These are phyloP conservation scores for Blastobotrys petasosporus DNA, from an alignment of 1,139 yeast genomes.

Conservation along the genomic window DNA sequence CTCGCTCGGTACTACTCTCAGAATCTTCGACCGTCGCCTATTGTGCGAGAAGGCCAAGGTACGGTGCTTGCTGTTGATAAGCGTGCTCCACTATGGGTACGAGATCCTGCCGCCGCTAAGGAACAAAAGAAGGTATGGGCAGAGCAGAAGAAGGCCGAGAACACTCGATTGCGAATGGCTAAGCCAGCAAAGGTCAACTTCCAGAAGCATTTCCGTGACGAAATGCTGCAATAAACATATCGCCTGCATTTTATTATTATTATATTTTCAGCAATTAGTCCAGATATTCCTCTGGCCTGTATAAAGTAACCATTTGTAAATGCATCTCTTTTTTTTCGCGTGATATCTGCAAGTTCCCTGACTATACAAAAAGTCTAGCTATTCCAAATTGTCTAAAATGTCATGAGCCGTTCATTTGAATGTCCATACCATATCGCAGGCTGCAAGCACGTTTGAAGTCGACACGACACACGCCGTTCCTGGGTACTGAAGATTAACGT, in stretches of 20 bases:
- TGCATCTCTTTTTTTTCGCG: too few species aligned
- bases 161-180: slow-evolving; percentile 69
- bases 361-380: too few species aligned
- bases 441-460: too few species aligned
- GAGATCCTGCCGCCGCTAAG: slow-evolving; percentile 43
- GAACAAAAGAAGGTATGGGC: slow-evolving; percentile 74
- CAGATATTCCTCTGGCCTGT: background rate
- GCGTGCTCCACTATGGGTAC: slow-evolving; percentile 49
- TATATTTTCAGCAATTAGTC: background rate
- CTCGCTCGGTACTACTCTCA: slow-evolving; percentile 82
- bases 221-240: slow-evolving; percentile 59
- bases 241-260: background rate
- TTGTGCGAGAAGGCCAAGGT: slow-evolving; percentile 82
- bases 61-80: slow-evolving; percentile 91
- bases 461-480: too few species aligned
- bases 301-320: too few species aligned
- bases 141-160: slow-evolving; percentile 59
- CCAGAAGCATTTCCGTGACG: slow-evolving; percentile 91
- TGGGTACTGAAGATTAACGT: too few species aligned
- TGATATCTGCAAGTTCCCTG: too few species aligned
- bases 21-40: slow-evolving; percentile 68
- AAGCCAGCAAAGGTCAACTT: slow-evolving; percentile 60
- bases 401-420: too few species aligned
- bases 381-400: too few species aligned
- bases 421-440: too few species aligned